Evolutionary conservation across 176 grass and related monocot genomes (phyloP), one percentile per base, ranked within the genome.

Genomic region (Avena insularis): DNA sequence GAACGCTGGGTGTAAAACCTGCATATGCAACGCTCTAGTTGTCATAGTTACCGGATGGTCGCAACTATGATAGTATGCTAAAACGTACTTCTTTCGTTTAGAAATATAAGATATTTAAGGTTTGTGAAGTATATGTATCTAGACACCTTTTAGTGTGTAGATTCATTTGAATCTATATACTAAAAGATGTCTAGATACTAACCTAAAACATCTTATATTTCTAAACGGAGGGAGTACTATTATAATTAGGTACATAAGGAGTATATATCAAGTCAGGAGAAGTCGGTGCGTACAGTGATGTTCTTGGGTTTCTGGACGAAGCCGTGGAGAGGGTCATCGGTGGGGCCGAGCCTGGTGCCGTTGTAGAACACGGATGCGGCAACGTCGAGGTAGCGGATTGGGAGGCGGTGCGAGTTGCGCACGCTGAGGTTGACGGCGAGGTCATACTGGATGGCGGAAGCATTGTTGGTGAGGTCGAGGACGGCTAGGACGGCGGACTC

Each of bases 311-410:
- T 20, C 51, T 83, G 81, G 20, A 16, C 12, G 53, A 83, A 83
- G 13, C 62, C 5, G 12, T 67, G 84, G 38, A 58, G 35, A 33
- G 51, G n/a, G 51, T 83, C 81, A 12, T 72, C 35, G 3, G 35
- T 35, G 7, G 67, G 51, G 81, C 81, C 81, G 13, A 83, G 81
- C 51, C 4, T 83, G 67, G 51, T 59, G 20, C 13, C 33, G 20
- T 40, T 40, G 51, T 72, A 83, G 67, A 72, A 72, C 17, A 59
- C 55, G 20, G 82, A 58, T 36, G 81, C 81, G 3, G 50, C 67
- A 35, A 72, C 17, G 51, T 83, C 81, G 51, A 83, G 81, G 81
- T 83, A 83, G 1, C 67, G 33, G 81, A 83, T 8, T 25, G 33
- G 58, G 67, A 13, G 8, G 13, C 35, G 11, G 35, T 83, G 81